A percentile compares a stretch with the other conserved stretches of the same genome.
Evolutionary conservation across 352 stramenopile species (phyloP).

Genomic region (Pythium myriotylum): DNA sequence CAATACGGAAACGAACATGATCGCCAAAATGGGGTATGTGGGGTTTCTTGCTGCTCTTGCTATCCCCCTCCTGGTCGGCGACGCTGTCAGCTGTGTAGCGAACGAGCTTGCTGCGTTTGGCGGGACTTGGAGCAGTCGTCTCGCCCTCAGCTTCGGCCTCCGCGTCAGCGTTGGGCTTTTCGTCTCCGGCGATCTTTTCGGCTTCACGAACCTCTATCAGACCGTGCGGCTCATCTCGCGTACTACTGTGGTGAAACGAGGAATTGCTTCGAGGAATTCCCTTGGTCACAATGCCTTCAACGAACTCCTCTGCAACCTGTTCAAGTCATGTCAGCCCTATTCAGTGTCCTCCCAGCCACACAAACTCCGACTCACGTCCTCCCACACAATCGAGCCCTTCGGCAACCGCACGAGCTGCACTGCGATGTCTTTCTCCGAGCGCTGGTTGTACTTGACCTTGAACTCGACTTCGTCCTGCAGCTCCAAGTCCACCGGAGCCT

Average conservation of each 20-base stretch:
- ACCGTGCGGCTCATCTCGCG: slow-evolving; percentile 42
- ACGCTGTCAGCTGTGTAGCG: slow-evolving; percentile 67
- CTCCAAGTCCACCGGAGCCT: slow-evolving; percentile 68
- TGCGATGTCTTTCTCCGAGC: slow-evolving; percentile 73
- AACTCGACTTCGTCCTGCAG: slow-evolving; percentile 79
- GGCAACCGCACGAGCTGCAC: slow-evolving; percentile 63
- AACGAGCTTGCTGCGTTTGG: slow-evolving; percentile 35
- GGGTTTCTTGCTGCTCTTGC: slow-evolving; percentile 24
- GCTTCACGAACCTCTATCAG: slow-evolving; percentile 41
- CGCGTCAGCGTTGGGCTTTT: slow-evolving; percentile 12
- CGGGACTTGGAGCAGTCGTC: slow-evolving; percentile 29
- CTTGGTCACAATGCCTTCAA: slow-evolving; percentile 69
- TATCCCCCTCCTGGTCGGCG: slow-evolving; percentile 13
- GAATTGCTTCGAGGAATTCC: slow-evolving; percentile 42
- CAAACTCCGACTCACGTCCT: slow-evolving; percentile 42
- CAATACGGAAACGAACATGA: slow-evolving; percentile 73
- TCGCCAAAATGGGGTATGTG: slow-evolving; percentile 62
- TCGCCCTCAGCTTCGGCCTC: background rate
- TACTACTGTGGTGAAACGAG: slow-evolving; percentile 37
- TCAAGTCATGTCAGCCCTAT: background rate
- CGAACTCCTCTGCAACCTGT: slow-evolving; percentile 43
- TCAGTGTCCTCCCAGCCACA: background rate
- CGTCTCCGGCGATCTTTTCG: slow-evolving; percentile 3
- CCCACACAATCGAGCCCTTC: slow-evolving; percentile 76
- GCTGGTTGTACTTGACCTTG: slow-evolving; percentile 71